phyloP scores from a whole-genome alignment of 768 basidiomycete genomes.

The Tulasnella sp. region DNA sequence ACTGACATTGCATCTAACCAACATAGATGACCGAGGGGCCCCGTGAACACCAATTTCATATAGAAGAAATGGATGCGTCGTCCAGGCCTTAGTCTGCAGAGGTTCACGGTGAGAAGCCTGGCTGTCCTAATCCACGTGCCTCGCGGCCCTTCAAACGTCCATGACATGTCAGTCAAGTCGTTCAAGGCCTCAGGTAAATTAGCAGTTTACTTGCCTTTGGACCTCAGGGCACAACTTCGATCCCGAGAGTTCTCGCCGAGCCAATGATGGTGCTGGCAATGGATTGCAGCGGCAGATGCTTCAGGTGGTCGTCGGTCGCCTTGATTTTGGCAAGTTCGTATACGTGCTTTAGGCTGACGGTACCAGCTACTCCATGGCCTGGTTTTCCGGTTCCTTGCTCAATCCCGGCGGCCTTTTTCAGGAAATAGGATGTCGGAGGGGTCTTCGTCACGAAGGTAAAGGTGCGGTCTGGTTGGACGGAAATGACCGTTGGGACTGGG shows the following conservation, averaged over 20 bases:
- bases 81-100: neutral
- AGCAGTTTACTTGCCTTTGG: neutral
- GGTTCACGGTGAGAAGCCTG: neutral
- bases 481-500: conserved; percentile 86
- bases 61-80: neutral
- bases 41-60: neutral
- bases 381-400: conserved; percentile 82
- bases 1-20: neutral
- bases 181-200: neutral
- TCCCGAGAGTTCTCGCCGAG: conserved; percentile 76
- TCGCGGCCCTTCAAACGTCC: neutral
- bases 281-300: conserved; percentile 73
- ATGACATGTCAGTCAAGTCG: neutral
- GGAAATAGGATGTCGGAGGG: conserved; percentile 78
- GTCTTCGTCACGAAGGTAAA: conserved; percentile 91
- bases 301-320: conserved; percentile 77
- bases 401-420: conserved; percentile 83
- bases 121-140: neutral
- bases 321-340: conserved; percentile 99
- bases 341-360: conserved; percentile 89
- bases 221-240: conserved; percentile 70
- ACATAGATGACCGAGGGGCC: neutral
- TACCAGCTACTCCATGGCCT: conserved; percentile 65
- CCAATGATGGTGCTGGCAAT: conserved; percentile 84
- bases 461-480: conserved; percentile 86